Percentiles rank a stretch among this genome's conserved stretches.
Evolutionary conservation across 2,329 filamentous ascomycete genomes (phyloP).

Genomic region (Macrophomina phaseolina): DNA sequence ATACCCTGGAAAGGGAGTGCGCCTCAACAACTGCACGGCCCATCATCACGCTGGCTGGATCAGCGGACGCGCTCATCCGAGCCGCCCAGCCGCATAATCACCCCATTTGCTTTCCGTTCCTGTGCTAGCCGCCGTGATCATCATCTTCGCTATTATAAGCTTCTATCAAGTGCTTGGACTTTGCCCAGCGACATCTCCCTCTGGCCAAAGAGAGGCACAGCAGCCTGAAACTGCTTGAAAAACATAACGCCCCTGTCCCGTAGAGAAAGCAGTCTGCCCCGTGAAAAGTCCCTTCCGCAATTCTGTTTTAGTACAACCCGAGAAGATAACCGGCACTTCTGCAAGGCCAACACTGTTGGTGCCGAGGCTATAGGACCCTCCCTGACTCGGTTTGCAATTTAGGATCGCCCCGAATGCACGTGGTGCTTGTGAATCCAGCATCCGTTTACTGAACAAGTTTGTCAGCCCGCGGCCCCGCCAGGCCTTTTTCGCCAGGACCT

Average conservation of each 20-base stretch:
- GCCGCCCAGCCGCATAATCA: slow-evolving; percentile 10
- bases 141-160: slow-evolving; percentile 21
- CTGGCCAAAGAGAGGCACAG: neutral
- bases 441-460: slow-evolving; percentile 26
- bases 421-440: slow-evolving; percentile 14
- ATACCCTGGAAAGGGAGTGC: neutral
- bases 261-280: slow-evolving; percentile 24
- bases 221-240: slow-evolving; percentile 15
- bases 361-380: slow-evolving; percentile 7
- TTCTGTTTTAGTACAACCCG: slow-evolving; percentile 23
- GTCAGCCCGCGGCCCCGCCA: slow-evolving; percentile 21
- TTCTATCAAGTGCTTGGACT: slow-evolving; percentile 22
- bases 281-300: neutral
- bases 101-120: neutral
- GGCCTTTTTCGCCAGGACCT: neutral
- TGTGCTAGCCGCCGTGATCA: slow-evolving; percentile 15
- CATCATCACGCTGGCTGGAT: slow-evolving; percentile 2
- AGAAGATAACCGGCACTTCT: slow-evolving; percentile 8
- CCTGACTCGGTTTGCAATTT: slow-evolving; percentile 26
- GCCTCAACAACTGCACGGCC: slow-evolving; percentile 18
- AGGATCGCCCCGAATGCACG: slow-evolving; percentile 13
- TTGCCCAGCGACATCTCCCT: neutral
- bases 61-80: slow-evolving; percentile 27
- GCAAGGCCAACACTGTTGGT: slow-evolving; percentile 2
- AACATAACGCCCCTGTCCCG: slow-evolving; percentile 20